Evolutionary conservation across 352 stramenopile genomes (phyloP), one percentile per base, ranked within the genome.

Genomic region (Phytophthora niederhauseri): DNA sequence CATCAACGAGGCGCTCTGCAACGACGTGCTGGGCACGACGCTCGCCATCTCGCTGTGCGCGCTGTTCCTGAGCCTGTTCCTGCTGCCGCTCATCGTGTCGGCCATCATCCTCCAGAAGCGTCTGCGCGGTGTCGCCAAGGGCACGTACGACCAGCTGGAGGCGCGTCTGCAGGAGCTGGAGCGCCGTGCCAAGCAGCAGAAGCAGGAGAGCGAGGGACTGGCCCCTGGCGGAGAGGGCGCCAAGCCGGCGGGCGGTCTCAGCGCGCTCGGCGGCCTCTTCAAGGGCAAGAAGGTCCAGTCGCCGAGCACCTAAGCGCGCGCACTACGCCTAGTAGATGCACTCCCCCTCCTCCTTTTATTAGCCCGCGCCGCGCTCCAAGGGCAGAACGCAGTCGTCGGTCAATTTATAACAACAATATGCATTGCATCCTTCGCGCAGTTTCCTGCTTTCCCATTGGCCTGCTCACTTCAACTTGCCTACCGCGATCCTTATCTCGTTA

Each of bases 61-160:
- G 24, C 79, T 94, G 49, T 91, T 94, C 69, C 70, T 95, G 19
- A 86, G 75, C 34, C 61, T 93, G 19, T 93, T 92, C 68, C 75
- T 94, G 34, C 57, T 95, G 5, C 87, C 87, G 14, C 88, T 93
- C 64, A 84, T 92, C 62, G 63, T 89, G 49, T 87, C 79, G 28
- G 84, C 75, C 24, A 81, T 94, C 57, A 78, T 85, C 62, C 72
- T 95, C 31, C 84, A 95, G 68, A 95, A 95, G 69, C 81, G 85
- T 1, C 75, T 95, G 46, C 87, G 87, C 19, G 87, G 87, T 14
- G 78, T 73, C 53, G 89, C 89, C 68, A 91, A 93, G 61, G 87
- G 86, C 58, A 88, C 86, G 46, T 92, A 94, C 78, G 82, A 92
- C 64, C 82, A 92, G 57, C 72, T 93, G 26, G 85, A 93, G 71